These are phyloP conservation scores for Pichia sp. DNA, from an alignment of 1,139 yeast species.

Conservation along the genomic window DNA sequence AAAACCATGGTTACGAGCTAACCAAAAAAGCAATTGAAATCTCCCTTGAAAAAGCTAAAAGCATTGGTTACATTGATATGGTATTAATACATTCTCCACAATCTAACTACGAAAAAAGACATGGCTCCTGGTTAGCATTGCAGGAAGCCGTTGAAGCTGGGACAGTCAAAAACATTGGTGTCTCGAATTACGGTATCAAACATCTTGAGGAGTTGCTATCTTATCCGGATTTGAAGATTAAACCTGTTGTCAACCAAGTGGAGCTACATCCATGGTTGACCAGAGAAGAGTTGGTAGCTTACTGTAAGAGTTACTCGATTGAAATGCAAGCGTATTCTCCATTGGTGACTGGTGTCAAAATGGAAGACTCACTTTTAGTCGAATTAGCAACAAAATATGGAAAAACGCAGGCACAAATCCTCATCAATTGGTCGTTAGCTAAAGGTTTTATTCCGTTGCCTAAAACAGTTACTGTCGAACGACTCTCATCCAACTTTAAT, in stretches of 20 bases:
- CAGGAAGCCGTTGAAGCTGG: slow-evolving; percentile 32
- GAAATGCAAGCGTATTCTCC: slow-evolving; percentile 63
- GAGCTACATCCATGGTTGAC: slow-evolving; percentile 62
- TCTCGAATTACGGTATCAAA: slow-evolving; percentile 38
- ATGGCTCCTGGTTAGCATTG: slow-evolving; percentile 36
- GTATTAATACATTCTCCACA: slow-evolving; percentile 82
- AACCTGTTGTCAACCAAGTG: slow-evolving; percentile 50
- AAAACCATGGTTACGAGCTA: not conserved
- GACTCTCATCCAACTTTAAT: slow-evolving; percentile 20
- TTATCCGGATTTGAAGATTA: slow-evolving; percentile 34
- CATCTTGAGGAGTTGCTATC: slow-evolving; percentile 38
- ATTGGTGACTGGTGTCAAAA: slow-evolving; percentile 51
- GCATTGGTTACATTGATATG: slow-evolving; percentile 69
- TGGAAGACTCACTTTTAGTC: slow-evolving; percentile 36
- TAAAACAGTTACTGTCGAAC: slow-evolving; percentile 38
- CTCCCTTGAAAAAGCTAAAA: slow-evolving; percentile 37
- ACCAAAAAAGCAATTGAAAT: slow-evolving; percentile 49
- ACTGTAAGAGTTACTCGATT: slow-evolving; percentile 41
- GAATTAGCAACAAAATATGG: slow-evolving; percentile 39
- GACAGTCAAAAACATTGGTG: slow-evolving; percentile 32
- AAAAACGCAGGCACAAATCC: slow-evolving; percentile 37
- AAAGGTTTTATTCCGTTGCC: slow-evolving; percentile 61
- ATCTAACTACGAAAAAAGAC: slow-evolving; percentile 27
- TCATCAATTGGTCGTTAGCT: slow-evolving; percentile 37
- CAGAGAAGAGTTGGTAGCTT: slow-evolving; percentile 53